phyloP scores from a whole-genome alignment of 140 eudicot species.

The Artemisia princeps region DNA sequence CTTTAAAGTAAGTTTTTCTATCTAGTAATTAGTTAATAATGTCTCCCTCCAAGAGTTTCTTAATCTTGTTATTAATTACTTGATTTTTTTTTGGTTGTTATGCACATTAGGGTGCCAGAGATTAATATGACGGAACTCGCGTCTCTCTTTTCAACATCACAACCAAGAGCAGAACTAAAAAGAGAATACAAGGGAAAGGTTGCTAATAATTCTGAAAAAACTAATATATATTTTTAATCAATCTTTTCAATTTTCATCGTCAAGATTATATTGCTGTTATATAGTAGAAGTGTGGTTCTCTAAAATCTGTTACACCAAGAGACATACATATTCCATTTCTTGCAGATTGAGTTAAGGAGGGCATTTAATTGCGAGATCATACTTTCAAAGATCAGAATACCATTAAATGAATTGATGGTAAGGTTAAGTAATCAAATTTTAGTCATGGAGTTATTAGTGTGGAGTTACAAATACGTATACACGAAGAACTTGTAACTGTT shows the following conservation, averaged over 20 bases:
- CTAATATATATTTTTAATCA: too few relatives aligned
- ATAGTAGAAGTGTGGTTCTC: slow-evolving; percentile 10
- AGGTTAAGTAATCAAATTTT: neutral
- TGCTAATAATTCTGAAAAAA: slow-evolving; percentile 35
- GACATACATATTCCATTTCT: slow-evolving; percentile 7
- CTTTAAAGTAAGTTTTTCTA: too few relatives aligned
- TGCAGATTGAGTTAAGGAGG: slow-evolving; percentile 78
- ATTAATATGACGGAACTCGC: slow-evolving; percentile 86
- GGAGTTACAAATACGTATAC: neutral
- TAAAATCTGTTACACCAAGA: neutral
- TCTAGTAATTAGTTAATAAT: neutral
- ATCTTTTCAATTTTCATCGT: slow-evolving; percentile 15
- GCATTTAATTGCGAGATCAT: slow-evolving; percentile 96
- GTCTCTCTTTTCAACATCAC: slow-evolving; percentile 71
- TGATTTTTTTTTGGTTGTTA: slow-evolving; percentile 8
- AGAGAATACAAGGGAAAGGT: slow-evolving; percentile 36
- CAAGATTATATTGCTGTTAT: slow-evolving; percentile 63
- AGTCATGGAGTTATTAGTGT: neutral
- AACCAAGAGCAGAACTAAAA: slow-evolving; percentile 52
- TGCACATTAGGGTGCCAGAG: slow-evolving; percentile 61
- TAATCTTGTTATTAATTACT: neutral
- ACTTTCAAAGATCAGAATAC: slow-evolving; percentile 88
- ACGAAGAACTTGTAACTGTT: too few relatives aligned
- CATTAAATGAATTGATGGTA: slow-evolving; percentile 75
- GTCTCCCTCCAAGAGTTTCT: too few relatives aligned